Evolutionary conservation across 1,284 basidiomycete genomes (phyloP), one percentile per base, ranked within the genome.

Genomic region (Apiotrichum akiyoshidainum): DNA sequence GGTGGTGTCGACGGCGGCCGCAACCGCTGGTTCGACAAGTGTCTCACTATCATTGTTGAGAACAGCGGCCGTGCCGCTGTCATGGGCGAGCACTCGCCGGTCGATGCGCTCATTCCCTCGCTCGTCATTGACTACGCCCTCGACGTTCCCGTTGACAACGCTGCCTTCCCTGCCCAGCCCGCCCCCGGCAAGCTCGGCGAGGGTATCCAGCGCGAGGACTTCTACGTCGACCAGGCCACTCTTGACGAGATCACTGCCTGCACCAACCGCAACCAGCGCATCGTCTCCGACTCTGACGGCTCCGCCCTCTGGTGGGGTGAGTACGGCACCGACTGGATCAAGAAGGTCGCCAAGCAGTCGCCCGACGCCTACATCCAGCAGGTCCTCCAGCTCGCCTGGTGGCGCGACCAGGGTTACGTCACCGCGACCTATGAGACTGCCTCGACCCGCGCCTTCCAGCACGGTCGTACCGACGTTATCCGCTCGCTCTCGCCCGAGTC

Each of bases 371-470:
- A 86, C 76, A 83, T 97, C 55, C 95, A 98, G 78, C 89, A 95
- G 85, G 92, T 87, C 1, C 82, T 97, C 26, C 95, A 98, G 76
- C 84, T 98, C 12, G 94, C 94, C 8, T 97, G 89, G 85, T 91
- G 88, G 78, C 84, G 84, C 67, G 85, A 86, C 41, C 88, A 87
- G 59, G 86, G 86, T 14, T 80, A 82, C 64, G 88, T 91, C 68
- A 89, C 89, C 2, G 90, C 94, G 4, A 95, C 92, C 7, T 98
- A 99, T 76, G 94, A 99, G 80, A 97, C 94, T 0, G 91, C 89
- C 0, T 84, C 93, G 33, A 98, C 95, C 2, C 84, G 93, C n/a
- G 82, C 89, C 68, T 96, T 95, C 80, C 82, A 88, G 65, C 87
- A 89, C 68, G 95, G 92, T 10, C 85, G 95, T 14, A 98, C 95